phyloP scores from a whole-genome alignment of 176 grass and related monocot species.

The Coix lacrymajobi region DNA sequence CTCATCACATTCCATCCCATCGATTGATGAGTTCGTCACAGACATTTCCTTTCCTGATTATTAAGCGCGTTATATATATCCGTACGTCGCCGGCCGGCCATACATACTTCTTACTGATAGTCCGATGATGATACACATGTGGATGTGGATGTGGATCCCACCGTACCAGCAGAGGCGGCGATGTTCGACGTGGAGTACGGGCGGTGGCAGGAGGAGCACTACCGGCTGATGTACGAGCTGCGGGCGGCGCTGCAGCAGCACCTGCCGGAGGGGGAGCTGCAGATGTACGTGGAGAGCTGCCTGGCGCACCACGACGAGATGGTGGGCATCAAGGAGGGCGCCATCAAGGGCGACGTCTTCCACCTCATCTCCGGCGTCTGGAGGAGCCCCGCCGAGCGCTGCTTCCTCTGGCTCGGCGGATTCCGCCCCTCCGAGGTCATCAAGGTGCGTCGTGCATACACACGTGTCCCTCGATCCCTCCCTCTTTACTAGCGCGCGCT shows the following conservation, averaged over 20 bases:
- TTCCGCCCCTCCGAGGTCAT: slow-evolving; percentile 94
- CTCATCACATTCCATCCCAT: neutral
- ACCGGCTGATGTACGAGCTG: slow-evolving; percentile 76
- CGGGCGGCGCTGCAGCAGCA: slow-evolving; percentile 80
- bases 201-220: slow-evolving; percentile 88
- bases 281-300: slow-evolving; percentile 82
- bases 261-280: slow-evolving; percentile 71
- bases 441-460: slow-evolving; percentile 48
- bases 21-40: neutral
- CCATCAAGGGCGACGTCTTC: slow-evolving; percentile 86
- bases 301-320: slow-evolving; percentile 86
- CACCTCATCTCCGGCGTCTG: slow-evolving; percentile 95
- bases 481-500: neutral
- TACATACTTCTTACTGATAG: too few species aligned
- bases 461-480: neutral
- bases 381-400: slow-evolving; percentile 90
- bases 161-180: slow-evolving; percentile 72
- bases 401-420: slow-evolving; percentile 98
- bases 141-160: too few species aligned
- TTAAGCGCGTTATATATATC: too few species aligned
- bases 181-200: slow-evolving; percentile 87
- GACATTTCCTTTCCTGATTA: neutral
- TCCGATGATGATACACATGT: too few species aligned
- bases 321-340: slow-evolving; percentile 55
- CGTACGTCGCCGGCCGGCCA: neutral